Percentiles rank a stretch among this genome's conserved stretches.
Evolutionary conservation across 1,284 basidiomycete genomes (phyloP).

Genomic region (Laetiporus sulphureus): DNA sequence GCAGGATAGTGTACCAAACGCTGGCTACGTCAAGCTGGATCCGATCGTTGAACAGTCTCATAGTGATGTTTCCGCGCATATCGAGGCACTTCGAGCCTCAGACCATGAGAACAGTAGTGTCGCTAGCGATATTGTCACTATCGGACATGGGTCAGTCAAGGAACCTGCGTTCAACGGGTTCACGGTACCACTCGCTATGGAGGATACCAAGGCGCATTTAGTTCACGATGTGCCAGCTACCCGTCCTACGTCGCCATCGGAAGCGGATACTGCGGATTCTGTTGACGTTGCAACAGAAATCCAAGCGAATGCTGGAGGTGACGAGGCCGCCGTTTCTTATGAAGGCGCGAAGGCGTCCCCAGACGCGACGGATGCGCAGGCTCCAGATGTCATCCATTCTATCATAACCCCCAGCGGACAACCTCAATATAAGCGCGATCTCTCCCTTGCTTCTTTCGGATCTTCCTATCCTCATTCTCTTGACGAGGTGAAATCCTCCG

Average conservation of each 20-base stretch:
- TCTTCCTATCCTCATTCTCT: constrained; percentile 13
- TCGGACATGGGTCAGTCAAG: background rate
- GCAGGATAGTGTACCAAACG: background rate
- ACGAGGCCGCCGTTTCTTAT: too few relatives aligned
- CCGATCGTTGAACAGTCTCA: constrained; percentile 7
- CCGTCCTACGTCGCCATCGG: background rate
- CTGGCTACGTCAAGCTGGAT: constrained; percentile 1
- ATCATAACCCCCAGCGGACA: too few relatives aligned
- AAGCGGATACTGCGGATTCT: background rate
- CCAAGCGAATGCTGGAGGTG: too few relatives aligned
- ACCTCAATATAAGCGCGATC: background rate
- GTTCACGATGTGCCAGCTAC: background rate
- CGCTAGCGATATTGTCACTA: background rate
- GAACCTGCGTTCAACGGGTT: background rate
- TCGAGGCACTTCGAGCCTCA: background rate
- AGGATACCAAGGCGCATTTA: constrained; percentile 5
- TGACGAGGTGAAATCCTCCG: too few relatives aligned
- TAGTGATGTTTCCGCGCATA: background rate
- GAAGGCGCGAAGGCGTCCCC: too few relatives aligned
- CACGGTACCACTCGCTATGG: background rate
- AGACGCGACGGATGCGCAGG: too few relatives aligned
- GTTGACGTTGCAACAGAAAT: background rate
- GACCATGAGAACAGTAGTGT: background rate
- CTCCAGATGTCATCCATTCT: too few relatives aligned
- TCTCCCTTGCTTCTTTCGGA: constrained; percentile 16